Evolutionary conservation across 176 grass and related monocot species (phyloP), one percentile per base, ranked within the genome.

Genomic region (Luzula sylvatica): DNA sequence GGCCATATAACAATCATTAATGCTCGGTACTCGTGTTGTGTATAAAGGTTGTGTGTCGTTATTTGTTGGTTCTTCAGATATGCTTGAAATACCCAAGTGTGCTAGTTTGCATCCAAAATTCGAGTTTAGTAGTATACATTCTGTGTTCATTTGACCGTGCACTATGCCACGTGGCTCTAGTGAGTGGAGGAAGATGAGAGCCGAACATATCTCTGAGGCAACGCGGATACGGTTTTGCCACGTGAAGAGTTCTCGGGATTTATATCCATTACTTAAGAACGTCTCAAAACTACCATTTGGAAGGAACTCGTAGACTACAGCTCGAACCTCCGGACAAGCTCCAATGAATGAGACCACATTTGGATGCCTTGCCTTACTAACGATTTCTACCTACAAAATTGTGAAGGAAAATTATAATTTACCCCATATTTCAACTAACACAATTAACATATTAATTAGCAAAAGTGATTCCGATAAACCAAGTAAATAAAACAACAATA

Each of bases 141-240:
- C 62, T 30, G 86, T 69, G 48, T 80, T 90, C n/a, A 90, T 29
- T 56, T 90, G 75, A 8, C 80, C 75, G 61, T 90, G 86, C 25
- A 67, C 75, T 9, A 90, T 76, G 44, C 64, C 23, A 54, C 72
- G 53, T 23, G 67, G 75, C 41, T 80, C 66, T 28, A 54, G 53
- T 5, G 72, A 80, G 58, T 84, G 86, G 68, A 80, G n/a, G n/a
- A n/a, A n/a, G n/a, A n/a, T n/a, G n/a, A n/a, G n/a, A n/a, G n/a
- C n/a, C n/a, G n/a, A n/a, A 59, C 86, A 83, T 44, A 88, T 76
- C 48, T 88, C 66, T 0, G 23, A 56, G 26, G 79, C 79, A 22
- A 89, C 83, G 25, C 56, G 50, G 50, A 76, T 52, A 16, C 85
- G 74, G 17, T 3, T 57, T 50, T 61, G 68, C 85, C 79, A 89